Base-by-base conservation (phyloP, 176 grass and related monocot species). In the Musa beccarii region DNA sequence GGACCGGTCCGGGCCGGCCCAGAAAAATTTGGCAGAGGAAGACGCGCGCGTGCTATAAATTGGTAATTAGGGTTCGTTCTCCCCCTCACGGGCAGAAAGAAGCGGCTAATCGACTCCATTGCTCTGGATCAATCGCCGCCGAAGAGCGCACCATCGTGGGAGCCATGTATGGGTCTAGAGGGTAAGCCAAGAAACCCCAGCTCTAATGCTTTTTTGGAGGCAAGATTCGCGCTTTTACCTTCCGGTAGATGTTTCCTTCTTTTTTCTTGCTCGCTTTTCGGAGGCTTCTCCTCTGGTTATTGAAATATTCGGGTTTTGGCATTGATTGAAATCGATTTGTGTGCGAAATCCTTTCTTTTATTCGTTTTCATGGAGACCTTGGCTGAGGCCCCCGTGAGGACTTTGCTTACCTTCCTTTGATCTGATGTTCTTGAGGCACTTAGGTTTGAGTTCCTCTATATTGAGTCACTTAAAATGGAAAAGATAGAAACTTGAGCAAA, bases 91-190 rank as follows among this genome's bases (percentile, higher is more conserved):
- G 23, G 68, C 21, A 23, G 22, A 66, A 9, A 13, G 49, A 8
- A 22, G 49, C 19, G 26, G 67, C 67, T 16, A 9, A 43, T 2
- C 15, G 10, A 19, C 43, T 14, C 17, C 9, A 2, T 51, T n/a
- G 68, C 10, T 16, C 19, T 49, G 0, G 68, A 20, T 52, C 9
- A 17, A 52, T 21, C 19, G 49, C 34, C 17, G 10, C 17, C 9
- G 63, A 26, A 26, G 1, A 10, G 17, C 68, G 68, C 23, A 70
- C 15, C 16, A 12, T 70, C 17, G 12, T 17, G 8, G 68, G 17
- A 70, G 25, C 25, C 34, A 70, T 70, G 68, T 70, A 70, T 29
- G 49, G 68, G 13, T 51, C 68, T 8, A 70, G 68, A 70, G 68
- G 68, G 68, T 70, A 70, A 49, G 68, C 68, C 2, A 52, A 13